Evolutionary conservation across 73 alveolate species (phyloP).

Genomic region (Stentor roeselii): DNA sequence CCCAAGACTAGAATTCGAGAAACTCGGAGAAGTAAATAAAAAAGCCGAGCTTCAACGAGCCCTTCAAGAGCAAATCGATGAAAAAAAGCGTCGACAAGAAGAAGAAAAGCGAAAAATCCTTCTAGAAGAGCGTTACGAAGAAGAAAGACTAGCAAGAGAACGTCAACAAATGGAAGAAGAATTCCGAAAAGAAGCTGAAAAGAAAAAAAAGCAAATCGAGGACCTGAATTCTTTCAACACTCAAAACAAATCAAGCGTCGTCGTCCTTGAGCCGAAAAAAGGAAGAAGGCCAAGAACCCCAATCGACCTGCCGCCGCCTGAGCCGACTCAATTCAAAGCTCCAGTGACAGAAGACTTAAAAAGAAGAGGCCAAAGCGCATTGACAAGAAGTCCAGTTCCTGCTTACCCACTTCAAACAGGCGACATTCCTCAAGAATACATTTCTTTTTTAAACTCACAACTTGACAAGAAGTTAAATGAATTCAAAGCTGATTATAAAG

Average conservation of each 20-base stretch:
- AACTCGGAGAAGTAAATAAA: not conserved
- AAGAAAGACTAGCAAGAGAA: conserved; percentile 23
- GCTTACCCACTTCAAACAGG: not conserved
- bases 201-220: conserved; percentile 18
- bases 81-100: conserved; percentile 11
- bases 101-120: conserved; percentile 3
- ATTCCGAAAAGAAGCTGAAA: conserved; percentile 27
- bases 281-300: conserved; percentile 28
- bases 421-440: conserved; percentile 12
- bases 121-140: conserved; percentile 6
- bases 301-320: conserved; percentile 28
- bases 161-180: conserved; percentile 24
- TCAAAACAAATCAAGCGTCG: not conserved
- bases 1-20: conserved; percentile 4
- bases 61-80: conserved; percentile 19
- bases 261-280: not conserved
- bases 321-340: conserved; percentile 13
- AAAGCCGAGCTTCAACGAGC: conserved; percentile 7
- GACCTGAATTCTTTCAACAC: not conserved
- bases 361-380: not conserved
- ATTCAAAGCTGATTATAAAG: conserved; percentile 58
- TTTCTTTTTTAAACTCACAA: conserved; percentile 15
- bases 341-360: not conserved
- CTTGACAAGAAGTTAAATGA: conserved; percentile 53
- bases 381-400: not conserved